These are phyloP conservation scores for Gigaspora rosea DNA, from an alignment of 192 early-diverging fungal species.

Conservation along the genomic window DNA sequence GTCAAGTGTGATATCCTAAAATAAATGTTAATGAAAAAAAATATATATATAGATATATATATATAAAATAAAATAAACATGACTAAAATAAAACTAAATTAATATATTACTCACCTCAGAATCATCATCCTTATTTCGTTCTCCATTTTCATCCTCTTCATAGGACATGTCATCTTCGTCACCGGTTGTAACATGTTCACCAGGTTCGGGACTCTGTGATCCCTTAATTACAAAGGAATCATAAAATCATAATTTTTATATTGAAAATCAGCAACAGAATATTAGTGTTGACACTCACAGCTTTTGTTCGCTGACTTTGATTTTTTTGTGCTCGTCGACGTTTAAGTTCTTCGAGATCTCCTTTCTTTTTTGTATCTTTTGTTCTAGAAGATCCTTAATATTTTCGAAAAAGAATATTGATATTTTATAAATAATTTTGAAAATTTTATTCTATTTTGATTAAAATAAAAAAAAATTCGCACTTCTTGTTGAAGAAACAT, in stretches of 20 bases:
- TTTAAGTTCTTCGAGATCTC: constrained; percentile 55
- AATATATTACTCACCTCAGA: not conserved
- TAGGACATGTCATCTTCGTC: not conserved
- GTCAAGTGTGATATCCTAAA: constrained; percentile 53
- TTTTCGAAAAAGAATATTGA: not conserved
- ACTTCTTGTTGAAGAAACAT: constrained; percentile 13
- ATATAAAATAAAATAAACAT: not conserved
- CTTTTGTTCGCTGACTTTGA: constrained; percentile 42
- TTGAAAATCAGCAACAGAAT: not conserved
- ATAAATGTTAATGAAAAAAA: not conserved
- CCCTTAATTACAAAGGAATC: not conserved
- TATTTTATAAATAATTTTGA: not conserved
- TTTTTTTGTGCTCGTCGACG: constrained; percentile 59
- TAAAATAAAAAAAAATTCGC: not conserved
- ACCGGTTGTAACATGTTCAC: not conserved
- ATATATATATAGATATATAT: too few relatives aligned
- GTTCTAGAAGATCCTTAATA: constrained; percentile 53
- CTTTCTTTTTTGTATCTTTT: constrained; percentile 46
- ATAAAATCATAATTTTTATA: not conserved
- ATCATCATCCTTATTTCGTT: not conserved
- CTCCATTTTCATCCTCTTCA: not conserved
- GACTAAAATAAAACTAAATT: not conserved
- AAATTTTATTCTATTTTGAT: not conserved
- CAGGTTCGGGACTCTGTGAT: not conserved
- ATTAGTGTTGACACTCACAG: not conserved